These are phyloP conservation scores for Elsinoe ampelina DNA, from an alignment of 2,329 filamentous ascomycete species.

Conservation along the genomic window DNA sequence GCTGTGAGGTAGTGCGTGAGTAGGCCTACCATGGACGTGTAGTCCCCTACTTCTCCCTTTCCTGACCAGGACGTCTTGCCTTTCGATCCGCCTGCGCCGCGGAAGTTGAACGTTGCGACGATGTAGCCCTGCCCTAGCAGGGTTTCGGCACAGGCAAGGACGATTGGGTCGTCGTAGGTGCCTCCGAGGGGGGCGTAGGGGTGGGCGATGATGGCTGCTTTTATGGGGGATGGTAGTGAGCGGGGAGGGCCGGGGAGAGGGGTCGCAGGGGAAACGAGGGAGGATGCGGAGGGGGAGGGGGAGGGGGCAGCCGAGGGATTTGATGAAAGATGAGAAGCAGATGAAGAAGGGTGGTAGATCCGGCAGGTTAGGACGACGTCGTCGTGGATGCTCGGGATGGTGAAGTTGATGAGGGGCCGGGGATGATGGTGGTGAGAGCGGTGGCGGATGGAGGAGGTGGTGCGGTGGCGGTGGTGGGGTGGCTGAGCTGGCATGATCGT, in stretches of 20 bases:
- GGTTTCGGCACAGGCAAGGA: slow-evolving; percentile 54
- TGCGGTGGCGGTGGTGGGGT: not conserved
- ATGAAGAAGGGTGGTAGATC: slow-evolving; percentile 53
- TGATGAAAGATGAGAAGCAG: not conserved
- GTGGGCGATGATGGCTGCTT: slow-evolving; percentile 66
- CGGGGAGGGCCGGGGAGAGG: slow-evolving; percentile 15
- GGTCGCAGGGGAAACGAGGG: slow-evolving; percentile 18
- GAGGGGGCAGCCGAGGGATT: slow-evolving; percentile 25
- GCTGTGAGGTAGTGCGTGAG: slow-evolving; percentile 56
- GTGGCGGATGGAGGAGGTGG: not conserved
- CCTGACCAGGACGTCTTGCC: slow-evolving; percentile 83
- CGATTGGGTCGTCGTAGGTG: slow-evolving; percentile 70
- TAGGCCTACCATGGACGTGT: slow-evolving; percentile 72
- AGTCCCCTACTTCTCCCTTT: slow-evolving; percentile 71
- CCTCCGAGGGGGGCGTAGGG: slow-evolving; percentile 86
- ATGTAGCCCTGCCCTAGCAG: slow-evolving; percentile 63
- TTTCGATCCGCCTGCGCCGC: slow-evolving; percentile 65
- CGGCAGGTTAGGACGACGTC: slow-evolving; percentile 67
- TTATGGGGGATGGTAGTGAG: slow-evolving; percentile 24
- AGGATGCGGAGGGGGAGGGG: slow-evolving; percentile 23
- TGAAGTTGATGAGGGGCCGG: slow-evolving; percentile 40
- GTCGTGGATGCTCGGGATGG: slow-evolving; percentile 78
- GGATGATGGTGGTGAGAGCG: not conserved
- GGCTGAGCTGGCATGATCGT: not conserved
- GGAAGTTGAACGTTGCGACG: slow-evolving; percentile 85